Evolutionary conservation across 1,139 yeast species (phyloP).

Genomic region (Diutina catenulata): DNA sequence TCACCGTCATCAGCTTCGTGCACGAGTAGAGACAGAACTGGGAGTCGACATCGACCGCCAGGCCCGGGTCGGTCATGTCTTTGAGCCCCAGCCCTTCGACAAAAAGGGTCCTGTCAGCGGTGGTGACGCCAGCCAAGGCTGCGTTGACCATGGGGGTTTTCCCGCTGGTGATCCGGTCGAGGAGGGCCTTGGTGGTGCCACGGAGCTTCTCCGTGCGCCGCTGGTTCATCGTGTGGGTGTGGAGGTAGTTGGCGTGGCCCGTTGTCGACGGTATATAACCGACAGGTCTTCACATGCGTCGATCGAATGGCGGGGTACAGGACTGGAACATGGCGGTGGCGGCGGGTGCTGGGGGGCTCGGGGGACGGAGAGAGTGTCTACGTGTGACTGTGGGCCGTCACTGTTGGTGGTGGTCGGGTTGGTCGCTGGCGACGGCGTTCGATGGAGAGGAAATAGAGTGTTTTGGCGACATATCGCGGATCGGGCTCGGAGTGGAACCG

Average conservation of each 20-base stretch:
- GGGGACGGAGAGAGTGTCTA: too few species aligned
- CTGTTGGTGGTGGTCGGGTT: too few species aligned
- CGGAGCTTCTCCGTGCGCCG: not conserved
- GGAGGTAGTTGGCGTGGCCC: not conserved
- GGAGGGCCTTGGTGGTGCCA: not conserved
- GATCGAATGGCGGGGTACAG: too few species aligned
- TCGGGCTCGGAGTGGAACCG: too few species aligned
- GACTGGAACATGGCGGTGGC: too few species aligned
- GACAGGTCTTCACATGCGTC: too few species aligned
- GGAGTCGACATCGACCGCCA: not conserved
- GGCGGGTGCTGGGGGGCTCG: too few species aligned
- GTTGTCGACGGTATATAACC: not conserved
- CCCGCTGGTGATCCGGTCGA: not conserved
- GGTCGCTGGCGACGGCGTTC: too few species aligned
- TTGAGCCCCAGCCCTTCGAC: constrained; percentile 1
- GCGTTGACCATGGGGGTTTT: not conserved
- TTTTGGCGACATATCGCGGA: too few species aligned
- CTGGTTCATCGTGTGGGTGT: not conserved
- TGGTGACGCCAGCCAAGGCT: constrained; percentile 1
- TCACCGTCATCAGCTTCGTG: constrained; percentile 36
- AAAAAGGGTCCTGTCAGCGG: not conserved
- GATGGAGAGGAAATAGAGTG: too few species aligned
- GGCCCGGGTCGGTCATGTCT: not conserved
- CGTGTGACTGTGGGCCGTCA: too few species aligned
- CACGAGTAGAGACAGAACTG: constrained; percentile 14